Evolutionary conservation across 257 asterid species (phyloP).

Genomic region (Plectranthus barbatus): DNA sequence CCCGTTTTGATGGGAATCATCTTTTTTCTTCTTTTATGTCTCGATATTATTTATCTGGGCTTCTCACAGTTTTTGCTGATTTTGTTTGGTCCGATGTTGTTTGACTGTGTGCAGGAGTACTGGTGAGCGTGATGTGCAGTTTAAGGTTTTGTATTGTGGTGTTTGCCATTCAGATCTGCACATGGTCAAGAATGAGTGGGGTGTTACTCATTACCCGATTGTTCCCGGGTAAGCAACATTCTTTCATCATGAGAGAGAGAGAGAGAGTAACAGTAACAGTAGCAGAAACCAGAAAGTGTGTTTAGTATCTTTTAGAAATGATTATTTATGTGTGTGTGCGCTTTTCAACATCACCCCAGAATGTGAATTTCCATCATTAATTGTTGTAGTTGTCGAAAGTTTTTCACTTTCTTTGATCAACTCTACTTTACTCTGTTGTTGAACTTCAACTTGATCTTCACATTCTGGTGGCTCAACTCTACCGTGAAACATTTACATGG

Average conservation of each 20-base stretch:
- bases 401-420: neutral
- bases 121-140: constrained; percentile 16
- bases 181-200: constrained; percentile 22
- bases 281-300: neutral
- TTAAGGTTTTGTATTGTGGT: constrained; percentile 17
- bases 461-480: no score
- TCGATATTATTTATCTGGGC: neutral
- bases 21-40: neutral
- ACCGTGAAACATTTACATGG: no score
- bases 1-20: no score
- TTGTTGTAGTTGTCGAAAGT: neutral
- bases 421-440: neutral
- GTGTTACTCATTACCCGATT: constrained; percentile 4
- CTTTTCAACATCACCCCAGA: neutral
- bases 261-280: neutral
- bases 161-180: constrained; percentile 22
- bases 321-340: neutral
- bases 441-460: neutral
- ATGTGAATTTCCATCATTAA: no score
- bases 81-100: neutral
- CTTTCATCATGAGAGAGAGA: neutral
- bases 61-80: neutral
- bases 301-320: no score
- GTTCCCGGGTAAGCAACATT: constrained; percentile 10
- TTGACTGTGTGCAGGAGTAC: constrained; percentile 6